Conservation (phyloP, 2,329 filamentous ascomycete species). For the Arthrinium puccinioides region DNA sequence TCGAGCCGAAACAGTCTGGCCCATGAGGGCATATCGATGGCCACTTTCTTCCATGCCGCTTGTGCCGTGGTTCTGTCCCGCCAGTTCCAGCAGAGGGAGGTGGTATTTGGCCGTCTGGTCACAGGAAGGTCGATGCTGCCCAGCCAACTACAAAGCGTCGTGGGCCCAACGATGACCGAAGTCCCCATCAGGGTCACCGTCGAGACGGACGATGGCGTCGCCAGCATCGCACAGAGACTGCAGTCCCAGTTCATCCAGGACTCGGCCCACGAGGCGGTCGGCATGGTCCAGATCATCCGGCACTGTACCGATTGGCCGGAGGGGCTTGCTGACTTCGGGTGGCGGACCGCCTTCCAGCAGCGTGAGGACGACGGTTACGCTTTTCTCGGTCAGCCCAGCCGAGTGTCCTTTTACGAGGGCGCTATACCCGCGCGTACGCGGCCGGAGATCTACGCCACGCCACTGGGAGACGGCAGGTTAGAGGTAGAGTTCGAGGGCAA, state of each 20-base stretch:
- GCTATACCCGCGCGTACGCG: not conserved
- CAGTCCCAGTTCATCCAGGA: slow-evolving; percentile 1
- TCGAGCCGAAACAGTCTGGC: not conserved
- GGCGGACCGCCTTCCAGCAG: slow-evolving; percentile 3
- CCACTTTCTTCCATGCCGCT: slow-evolving; percentile 3
- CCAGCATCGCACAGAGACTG: not conserved
- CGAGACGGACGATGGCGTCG: not conserved
- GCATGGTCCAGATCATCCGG: slow-evolving; percentile 1
- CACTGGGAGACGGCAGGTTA: not conserved
- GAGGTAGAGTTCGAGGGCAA: slow-evolving; percentile 3
- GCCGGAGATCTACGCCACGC: slow-evolving; percentile 3
- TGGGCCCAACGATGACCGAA: slow-evolving; percentile 3
- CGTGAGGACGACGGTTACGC: not conserved
- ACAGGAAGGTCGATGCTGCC: slow-evolving; percentile 3
- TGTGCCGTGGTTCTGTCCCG: slow-evolving; percentile 3
- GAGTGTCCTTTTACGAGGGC: not conserved
- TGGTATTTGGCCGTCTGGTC: not conserved
- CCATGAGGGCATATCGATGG: not conserved
- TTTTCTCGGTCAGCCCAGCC: not conserved
- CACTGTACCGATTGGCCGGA: not conserved
- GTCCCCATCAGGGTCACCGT: not conserved
- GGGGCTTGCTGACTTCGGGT: not conserved
- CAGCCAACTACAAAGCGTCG: slow-evolving; percentile 2
- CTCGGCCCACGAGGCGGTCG: not conserved
- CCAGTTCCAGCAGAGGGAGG: not conserved